A percentile compares a stretch with the other conserved stretches of the same genome.
phyloP scores from a whole-genome alignment of 2,329 filamentous ascomycete species.

The Xylaria polymorpha region DNA sequence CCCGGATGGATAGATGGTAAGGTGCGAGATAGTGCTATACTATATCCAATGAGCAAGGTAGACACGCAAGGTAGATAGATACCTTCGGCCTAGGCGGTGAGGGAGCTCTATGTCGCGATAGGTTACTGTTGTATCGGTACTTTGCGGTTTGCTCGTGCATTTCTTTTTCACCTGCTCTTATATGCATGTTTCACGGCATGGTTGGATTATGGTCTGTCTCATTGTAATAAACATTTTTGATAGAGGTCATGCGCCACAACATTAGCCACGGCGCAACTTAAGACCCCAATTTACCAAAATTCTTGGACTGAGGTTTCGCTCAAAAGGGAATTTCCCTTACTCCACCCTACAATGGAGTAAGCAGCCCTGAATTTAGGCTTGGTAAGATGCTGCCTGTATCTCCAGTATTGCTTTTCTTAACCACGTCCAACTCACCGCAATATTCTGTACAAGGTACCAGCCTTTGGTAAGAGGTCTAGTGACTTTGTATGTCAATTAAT shows the following conservation, averaged over 20 bases:
- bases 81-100: constrained; percentile 18
- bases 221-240: background rate
- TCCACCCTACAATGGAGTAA: background rate
- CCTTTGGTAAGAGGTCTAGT: background rate
- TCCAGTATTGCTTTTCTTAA: background rate
- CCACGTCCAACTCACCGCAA: background rate
- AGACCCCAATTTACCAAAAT: background rate
- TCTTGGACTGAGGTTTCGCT: constrained; percentile 4
- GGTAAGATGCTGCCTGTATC: background rate
- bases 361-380: no score
- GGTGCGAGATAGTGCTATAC: constrained; percentile 1
- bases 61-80: background rate
- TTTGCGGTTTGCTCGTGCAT: constrained; percentile 10
- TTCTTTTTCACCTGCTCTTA: constrained; percentile 5
- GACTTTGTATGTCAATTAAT: background rate
- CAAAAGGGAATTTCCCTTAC: background rate
- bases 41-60: constrained; percentile 1
- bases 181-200: constrained; percentile 16
- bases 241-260: constrained; percentile 16
- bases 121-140: constrained; percentile 29
- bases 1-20: constrained; percentile 14
- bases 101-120: background rate
- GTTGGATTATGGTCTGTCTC: background rate
- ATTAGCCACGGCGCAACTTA: constrained; percentile 17
- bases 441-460: background rate